Conservation (phyloP, 176 grass and related monocot species). For the Carex littledalei region DNA sequence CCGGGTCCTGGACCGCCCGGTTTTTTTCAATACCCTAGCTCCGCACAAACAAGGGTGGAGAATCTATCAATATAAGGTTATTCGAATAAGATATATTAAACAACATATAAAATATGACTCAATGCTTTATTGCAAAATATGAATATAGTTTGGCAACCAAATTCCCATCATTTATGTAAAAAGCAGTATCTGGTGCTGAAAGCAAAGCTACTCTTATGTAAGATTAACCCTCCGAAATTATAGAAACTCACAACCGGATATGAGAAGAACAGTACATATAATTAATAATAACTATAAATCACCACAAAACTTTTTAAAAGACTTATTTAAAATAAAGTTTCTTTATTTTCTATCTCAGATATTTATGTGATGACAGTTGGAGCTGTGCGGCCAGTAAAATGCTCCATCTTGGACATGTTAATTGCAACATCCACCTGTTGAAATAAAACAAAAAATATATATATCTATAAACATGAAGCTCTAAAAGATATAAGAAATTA, state of each 20-base stretch:
- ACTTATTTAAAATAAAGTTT: constrained; percentile 10
- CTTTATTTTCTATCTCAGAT: background rate
- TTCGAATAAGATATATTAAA: background rate
- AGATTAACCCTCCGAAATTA: background rate
- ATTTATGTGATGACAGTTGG: constrained; percentile 90
- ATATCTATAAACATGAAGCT: constrained; percentile 1
- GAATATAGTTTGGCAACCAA: background rate
- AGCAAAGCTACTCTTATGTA: background rate
- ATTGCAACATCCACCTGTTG: constrained; percentile 66
- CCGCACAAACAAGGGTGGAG: background rate
- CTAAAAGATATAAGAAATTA: background rate
- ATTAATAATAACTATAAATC: constrained; percentile 20
- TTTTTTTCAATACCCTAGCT: too few relatives aligned
- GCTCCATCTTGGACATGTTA: constrained; percentile 80
- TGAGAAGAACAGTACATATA: background rate
- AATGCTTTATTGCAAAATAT: background rate
- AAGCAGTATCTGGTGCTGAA: constrained; percentile 9
- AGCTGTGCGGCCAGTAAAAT: constrained; percentile 76
- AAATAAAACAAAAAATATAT: background rate
- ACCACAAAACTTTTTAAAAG: constrained; percentile 19
- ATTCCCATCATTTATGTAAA: background rate
- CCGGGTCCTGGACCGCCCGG: too few relatives aligned
- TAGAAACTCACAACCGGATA: background rate
- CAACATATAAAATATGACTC: background rate
- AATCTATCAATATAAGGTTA: background rate